Evolutionary conservation across 202 grass and related monocot species (phyloP).

Genomic region (Saccharum hybrid): DNA sequence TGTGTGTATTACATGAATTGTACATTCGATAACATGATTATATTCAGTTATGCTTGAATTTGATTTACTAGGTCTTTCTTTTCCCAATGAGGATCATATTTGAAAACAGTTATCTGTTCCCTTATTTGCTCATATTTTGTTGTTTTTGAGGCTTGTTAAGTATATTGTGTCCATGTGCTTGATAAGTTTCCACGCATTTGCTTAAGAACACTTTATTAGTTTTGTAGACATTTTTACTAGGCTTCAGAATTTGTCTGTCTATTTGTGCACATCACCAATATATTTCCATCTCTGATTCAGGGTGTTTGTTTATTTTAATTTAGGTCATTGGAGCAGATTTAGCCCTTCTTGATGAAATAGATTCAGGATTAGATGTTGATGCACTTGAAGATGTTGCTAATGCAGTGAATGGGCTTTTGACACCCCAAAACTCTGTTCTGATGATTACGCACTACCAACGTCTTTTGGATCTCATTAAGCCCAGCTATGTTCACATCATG

Average conservation of each 20-base stretch:
- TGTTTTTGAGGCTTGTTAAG: not conserved
- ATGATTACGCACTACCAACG: slow-evolving; percentile 98
- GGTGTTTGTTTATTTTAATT: slow-evolving; percentile 46
- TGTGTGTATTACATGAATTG: not conserved
- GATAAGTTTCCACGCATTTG: not conserved
- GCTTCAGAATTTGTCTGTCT: slow-evolving; percentile 23
- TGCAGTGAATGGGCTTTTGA: slow-evolving; percentile 81
- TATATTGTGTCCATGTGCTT: not conserved
- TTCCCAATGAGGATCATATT: not conserved
- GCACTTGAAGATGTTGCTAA: slow-evolving; percentile 85
- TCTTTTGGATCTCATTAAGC: slow-evolving; percentile 86
- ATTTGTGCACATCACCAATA: slow-evolving; percentile 23
- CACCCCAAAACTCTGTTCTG: slow-evolving; percentile 74
- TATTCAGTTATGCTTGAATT: slow-evolving; percentile 25
- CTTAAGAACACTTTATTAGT: not conserved
- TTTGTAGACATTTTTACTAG: slow-evolving; percentile 27
- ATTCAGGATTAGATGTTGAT: slow-evolving; percentile 98
- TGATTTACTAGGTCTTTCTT: slow-evolving; percentile 19
- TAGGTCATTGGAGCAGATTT: slow-evolving; percentile 92
- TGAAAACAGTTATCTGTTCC: not conserved
- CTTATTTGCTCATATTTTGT: slow-evolving; percentile 9
- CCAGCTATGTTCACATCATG: slow-evolving; percentile 94
- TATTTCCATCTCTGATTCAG: slow-evolving; percentile 22
- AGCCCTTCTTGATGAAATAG: slow-evolving; percentile 95
- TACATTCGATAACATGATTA: not conserved